Evolutionary conservation across 352 stramenopile genomes (phyloP).

Genomic region (Globisporangium uncinulatum): DNA sequence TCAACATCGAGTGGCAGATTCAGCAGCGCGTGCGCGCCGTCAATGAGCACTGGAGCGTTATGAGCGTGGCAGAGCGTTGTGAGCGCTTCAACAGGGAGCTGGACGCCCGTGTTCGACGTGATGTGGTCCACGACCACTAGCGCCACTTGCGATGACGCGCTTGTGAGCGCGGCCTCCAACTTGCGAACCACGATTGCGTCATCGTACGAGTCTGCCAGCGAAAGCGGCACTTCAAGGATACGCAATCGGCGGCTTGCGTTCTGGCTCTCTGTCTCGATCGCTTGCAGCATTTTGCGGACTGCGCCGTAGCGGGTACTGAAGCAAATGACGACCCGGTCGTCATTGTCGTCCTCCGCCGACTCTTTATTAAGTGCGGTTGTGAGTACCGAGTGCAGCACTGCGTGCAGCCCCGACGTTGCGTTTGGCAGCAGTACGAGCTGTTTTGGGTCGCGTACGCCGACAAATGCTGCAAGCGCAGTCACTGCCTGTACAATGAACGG

Average conservation of each 20-base stretch:
- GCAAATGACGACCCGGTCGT: slow-evolving; percentile 45
- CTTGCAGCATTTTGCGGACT: slow-evolving; percentile 90
- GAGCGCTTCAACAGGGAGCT: slow-evolving; percentile 79
- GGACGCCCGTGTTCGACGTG: slow-evolving; percentile 91
- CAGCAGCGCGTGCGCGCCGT: slow-evolving; percentile 90
- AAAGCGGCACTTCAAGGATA: slow-evolving; percentile 54
- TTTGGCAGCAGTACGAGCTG: slow-evolving; percentile 84
- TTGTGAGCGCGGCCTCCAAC: slow-evolving; percentile 22
- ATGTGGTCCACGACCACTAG: slow-evolving; percentile 92
- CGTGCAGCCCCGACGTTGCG: slow-evolving; percentile 88
- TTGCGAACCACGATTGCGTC: slow-evolving; percentile 38
- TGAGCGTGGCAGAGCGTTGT: slow-evolving; percentile 48
- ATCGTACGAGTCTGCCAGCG: slow-evolving; percentile 58
- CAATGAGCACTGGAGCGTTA: slow-evolving; percentile 73
- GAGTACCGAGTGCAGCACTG: slow-evolving; percentile 59
- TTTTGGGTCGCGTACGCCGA: slow-evolving; percentile 37
- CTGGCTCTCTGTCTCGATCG: slow-evolving; percentile 15
- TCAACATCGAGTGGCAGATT: slow-evolving; percentile 74
- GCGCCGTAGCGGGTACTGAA: slow-evolving; percentile 88
- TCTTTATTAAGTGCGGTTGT: too few species aligned
- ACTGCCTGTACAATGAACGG: slow-evolving; percentile 81
- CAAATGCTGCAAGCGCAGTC: slow-evolving; percentile 63
- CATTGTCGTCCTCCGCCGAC: background rate
- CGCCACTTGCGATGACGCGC: slow-evolving; percentile 24
- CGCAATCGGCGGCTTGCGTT: slow-evolving; percentile 14